Conservation (phyloP, 352 stramenopile species). For the Phytophthora constricta region DNA sequence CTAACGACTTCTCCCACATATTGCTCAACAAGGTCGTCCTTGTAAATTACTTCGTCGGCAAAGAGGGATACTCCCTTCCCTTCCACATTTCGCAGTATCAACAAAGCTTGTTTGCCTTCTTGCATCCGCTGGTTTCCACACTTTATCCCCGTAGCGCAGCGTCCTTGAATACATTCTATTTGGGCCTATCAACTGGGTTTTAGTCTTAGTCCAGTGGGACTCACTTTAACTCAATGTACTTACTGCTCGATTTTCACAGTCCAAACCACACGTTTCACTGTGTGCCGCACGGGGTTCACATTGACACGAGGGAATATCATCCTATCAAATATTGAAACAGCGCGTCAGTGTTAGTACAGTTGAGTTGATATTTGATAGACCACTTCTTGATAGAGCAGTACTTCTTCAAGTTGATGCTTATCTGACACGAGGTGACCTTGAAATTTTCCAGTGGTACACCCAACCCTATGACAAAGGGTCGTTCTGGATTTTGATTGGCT, state of each 20-base stretch:
- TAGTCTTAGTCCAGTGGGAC: neutral
- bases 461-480: no score
- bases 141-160: neutral
- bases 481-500: no score
- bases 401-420: neutral
- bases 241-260: neutral
- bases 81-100: neutral
- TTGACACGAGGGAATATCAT: neutral
- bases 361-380: neutral
- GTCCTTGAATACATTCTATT: neutral
- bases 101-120: neutral
- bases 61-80: constrained; percentile 5
- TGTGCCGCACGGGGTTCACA: neutral
- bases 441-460: no score
- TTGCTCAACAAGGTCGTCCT: neutral
- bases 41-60: neutral
- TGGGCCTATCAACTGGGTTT: neutral
- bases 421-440: no score
- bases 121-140: neutral
- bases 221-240: neutral
- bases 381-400: no score
- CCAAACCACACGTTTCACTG: neutral
- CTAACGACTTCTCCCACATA: constrained; percentile 11
- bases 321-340: neutral
- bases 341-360: neutral